Conservation (phyloP, 345 rosid species). For the Crucihimalaya himalaica region DNA sequence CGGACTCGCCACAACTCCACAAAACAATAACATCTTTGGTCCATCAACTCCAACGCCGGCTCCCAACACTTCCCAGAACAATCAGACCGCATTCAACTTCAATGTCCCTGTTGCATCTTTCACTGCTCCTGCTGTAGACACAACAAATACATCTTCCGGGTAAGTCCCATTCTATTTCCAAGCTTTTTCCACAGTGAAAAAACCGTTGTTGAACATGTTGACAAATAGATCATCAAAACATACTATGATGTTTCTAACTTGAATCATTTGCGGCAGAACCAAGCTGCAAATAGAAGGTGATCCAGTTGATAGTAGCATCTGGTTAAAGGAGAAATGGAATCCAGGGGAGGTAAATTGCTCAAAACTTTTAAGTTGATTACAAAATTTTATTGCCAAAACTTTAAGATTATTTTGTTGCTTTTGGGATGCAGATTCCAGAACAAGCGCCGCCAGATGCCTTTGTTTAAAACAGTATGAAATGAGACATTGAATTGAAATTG, state of each 20-base stretch:
- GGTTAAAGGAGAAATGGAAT: conserved; percentile 79
- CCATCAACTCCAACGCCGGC: conserved; percentile 14
- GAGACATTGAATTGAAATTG: background rate
- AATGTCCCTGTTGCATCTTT: conserved; percentile 26
- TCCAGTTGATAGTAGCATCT: conserved; percentile 58
- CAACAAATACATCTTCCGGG: conserved; percentile 36
- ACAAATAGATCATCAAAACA: conserved; percentile 3
- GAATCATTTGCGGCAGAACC: conserved; percentile 46
- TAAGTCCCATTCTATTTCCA: conserved; percentile 23
- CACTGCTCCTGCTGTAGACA: conserved; percentile 17
- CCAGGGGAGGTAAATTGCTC: conserved; percentile 77
- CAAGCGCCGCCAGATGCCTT: conserved; percentile 40
- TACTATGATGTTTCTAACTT: conserved; percentile 7
- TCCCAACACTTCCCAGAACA: conserved; percentile 31
- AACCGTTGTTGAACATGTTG: background rate
- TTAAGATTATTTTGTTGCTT: background rate
- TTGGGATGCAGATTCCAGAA: conserved; percentile 39
- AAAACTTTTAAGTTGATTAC: background rate
- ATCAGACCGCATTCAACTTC: conserved; percentile 30
- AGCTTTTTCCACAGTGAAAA: background rate
- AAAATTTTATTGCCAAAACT: background rate
- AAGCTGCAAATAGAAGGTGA: conserved; percentile 37
- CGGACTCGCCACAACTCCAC: conserved; percentile 27
- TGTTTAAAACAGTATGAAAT: background rate
- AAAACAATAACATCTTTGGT: conserved; percentile 34